Base-by-base conservation (phyloP, 2,329 filamentous ascomycete genomes). In the Alternaria panax region DNA sequence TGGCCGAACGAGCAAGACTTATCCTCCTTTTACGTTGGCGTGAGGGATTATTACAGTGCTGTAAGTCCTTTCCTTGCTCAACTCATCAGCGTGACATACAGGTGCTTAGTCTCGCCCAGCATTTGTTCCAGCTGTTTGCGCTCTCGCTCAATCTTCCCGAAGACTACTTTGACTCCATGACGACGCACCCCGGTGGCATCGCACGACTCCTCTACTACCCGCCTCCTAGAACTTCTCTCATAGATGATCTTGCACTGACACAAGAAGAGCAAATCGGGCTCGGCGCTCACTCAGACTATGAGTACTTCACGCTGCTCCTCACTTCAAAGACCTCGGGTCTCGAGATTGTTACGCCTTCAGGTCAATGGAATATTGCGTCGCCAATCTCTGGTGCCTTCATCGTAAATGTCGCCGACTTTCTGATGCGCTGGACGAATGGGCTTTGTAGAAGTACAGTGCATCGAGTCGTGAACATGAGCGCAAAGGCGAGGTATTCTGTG, bases 361-460 rank as follows among this genome's bases (percentile, higher is more conserved):
- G 69, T 0, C 41, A 64, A 4, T 79, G 75, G 75, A 70, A 73
- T 32, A 47, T 66, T 4, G 72, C 81, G 0, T 62, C 66, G 4
- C 80, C 82, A 2, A 67, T 82, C 1, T 74, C 76, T 1, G 80
- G 76, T 1, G 77, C 82, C 0, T 78, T 84, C 45, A 81, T 85
- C 16, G 81, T 85, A n/a, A 85, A 85, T 52, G 80, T 85, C 18
- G 84, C 79, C 6, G 82, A 85, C 64, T 83, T 80, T 53, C 68
- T 85, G 61, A 82, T 83, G 78, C 77, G 83, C 16, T 82, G 81
- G 73, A 84, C 82, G 1, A 85, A 85, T 54, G 83, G 81, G 18
- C 57, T 72, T 45, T 85, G 83, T 55, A 77, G 82, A 54, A 82
- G 79, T 43, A 84, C 81, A 0, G 78, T 85, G n/a, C 83, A 84